phyloP scores from a whole-genome alignment of 371 early-diverging fungal genomes.

The Haplosporangium sp. region DNA sequence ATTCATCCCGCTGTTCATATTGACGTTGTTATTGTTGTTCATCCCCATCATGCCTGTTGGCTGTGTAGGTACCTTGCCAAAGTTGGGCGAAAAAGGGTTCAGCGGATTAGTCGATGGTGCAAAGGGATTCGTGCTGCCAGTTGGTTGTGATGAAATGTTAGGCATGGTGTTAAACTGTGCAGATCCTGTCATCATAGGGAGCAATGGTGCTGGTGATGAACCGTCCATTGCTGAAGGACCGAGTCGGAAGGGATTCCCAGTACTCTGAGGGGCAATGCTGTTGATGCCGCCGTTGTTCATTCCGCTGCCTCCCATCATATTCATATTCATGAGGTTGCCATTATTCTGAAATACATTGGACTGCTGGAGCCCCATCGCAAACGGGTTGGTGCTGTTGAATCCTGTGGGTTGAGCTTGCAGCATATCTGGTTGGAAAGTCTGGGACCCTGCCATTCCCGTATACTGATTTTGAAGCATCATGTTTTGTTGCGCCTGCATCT shows the following conservation, averaged over 20 bases:
- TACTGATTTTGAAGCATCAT: constrained; percentile 46
- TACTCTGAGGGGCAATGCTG: constrained; percentile 38
- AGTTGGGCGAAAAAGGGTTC: constrained; percentile 55
- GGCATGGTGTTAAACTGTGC: constrained; percentile 49
- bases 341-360: constrained; percentile 13
- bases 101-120: constrained; percentile 43
- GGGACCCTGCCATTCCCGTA: constrained; percentile 31
- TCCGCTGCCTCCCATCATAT: constrained; percentile 4
- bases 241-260: constrained; percentile 48
- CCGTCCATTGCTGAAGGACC: constrained; percentile 20
- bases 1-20: constrained; percentile 5
- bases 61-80: constrained; percentile 41
- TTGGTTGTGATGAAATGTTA: constrained; percentile 36
- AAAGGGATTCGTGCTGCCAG: constrained; percentile 45
- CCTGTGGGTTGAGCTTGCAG: constrained; percentile 39
- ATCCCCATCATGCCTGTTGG: constrained; percentile 45
- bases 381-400: constrained; percentile 45
- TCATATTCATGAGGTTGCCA: constrained; percentile 15
- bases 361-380: constrained; percentile 24
- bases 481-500: constrained; percentile 40
- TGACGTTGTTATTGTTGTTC: constrained; percentile 10
- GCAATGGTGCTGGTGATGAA: constrained; percentile 14
- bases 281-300: constrained; percentile 20
- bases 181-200: constrained; percentile 50
- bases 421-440: constrained; percentile 27